Percentiles rank a stretch among this genome's conserved stretches.
Conservation (phyloP, 2,329 filamentous ascomycete species). For the Penicillium aurantiogriseum region DNA sequence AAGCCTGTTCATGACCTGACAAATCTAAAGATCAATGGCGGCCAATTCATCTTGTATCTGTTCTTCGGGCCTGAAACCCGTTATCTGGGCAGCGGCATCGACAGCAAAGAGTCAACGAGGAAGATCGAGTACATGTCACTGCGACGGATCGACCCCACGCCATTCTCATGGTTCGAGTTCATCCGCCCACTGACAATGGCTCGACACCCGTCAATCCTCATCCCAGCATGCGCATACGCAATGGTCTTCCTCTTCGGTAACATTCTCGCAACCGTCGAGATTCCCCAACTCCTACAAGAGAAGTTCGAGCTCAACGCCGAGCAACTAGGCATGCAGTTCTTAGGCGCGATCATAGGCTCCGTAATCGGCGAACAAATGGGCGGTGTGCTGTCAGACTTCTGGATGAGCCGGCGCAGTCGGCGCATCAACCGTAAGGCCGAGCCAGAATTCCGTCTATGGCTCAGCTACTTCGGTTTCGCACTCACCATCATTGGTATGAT, state of each 20-base stretch:
- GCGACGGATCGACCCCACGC: constrained; percentile 54
- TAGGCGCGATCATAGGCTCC: constrained; percentile 58
- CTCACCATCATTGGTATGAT: constrained; percentile 55
- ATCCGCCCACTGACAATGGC: constrained; percentile 52
- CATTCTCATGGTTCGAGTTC: constrained; percentile 52
- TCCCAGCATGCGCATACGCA: constrained; percentile 56
- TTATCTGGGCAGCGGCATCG: constrained; percentile 42
- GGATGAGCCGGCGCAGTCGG: constrained; percentile 50
- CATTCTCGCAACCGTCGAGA: constrained; percentile 58
- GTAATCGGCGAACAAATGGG: constrained; percentile 61
- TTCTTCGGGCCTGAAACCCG: constrained; percentile 57
- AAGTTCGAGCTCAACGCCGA: constrained; percentile 59
- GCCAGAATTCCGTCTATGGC: constrained; percentile 59
- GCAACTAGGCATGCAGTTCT: constrained; percentile 60
- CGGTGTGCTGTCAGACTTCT: constrained; percentile 56
- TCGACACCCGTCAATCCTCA: constrained; percentile 48
- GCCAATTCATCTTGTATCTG: constrained; percentile 57
- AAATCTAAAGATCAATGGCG: constrained; percentile 50
- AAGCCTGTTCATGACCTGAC: constrained; percentile 15
- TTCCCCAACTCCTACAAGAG: constrained; percentile 57
- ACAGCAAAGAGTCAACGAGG: constrained; percentile 34
- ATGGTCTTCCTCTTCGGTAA: constrained; percentile 59
- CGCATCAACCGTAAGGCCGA: constrained; percentile 40
- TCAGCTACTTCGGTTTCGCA: constrained; percentile 55
- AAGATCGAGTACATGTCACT: constrained; percentile 48